Evolutionary conservation across 2,329 filamentous ascomycete genomes (phyloP), one percentile per base, ranked within the genome.

Genomic region (Aspergillus latus): DNA sequence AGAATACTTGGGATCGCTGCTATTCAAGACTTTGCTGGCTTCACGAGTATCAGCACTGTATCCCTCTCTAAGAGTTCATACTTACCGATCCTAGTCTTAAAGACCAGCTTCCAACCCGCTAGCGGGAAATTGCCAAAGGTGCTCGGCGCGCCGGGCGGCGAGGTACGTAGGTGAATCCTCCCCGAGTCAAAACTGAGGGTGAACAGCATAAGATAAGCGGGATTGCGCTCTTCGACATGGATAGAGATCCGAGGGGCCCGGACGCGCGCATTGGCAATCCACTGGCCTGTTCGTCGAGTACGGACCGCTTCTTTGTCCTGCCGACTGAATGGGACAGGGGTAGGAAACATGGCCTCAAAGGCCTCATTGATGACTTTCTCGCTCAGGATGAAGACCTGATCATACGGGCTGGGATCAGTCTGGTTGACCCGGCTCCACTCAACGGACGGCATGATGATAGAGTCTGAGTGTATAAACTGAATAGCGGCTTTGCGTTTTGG

Each of bases 321-420:
- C 11, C 32, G 30, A 5, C 9, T 16, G 32, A 39, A 49, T 11
- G 30, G 4, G 32, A 37, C 47, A 21, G 30, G 30, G 4, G 9
- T 16, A 28, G 30, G 30, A 16, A 21, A 49, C 32, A 26, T 39
- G 47, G 10, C 32, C n/a, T 39, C n/a, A 28, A 49, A 49, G 30
- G n/a, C 8, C n/a, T 49, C 11, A 13, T 49, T 49, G 47, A 49
- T 49, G 15, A 49, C n/a, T 2, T 5, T 15, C 29, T 49, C n/a
- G 16, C 47, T 49, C 32, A 49, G 32, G n/a, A 49, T 28, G n/a
- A 49, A 49, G 47, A 49, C 16, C 47, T 49, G 47, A 34, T 49
- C 47, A 21, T 49, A 49, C 11, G 47, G 47, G 34, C 47, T 49
- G n/a, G 47, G 47, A 15, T 49, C 21, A 34, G 47, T 49, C 47